Base-by-base conservation (phyloP, 2,329 filamentous ascomycete genomes). In the Domatiomyces catenatus region DNA sequence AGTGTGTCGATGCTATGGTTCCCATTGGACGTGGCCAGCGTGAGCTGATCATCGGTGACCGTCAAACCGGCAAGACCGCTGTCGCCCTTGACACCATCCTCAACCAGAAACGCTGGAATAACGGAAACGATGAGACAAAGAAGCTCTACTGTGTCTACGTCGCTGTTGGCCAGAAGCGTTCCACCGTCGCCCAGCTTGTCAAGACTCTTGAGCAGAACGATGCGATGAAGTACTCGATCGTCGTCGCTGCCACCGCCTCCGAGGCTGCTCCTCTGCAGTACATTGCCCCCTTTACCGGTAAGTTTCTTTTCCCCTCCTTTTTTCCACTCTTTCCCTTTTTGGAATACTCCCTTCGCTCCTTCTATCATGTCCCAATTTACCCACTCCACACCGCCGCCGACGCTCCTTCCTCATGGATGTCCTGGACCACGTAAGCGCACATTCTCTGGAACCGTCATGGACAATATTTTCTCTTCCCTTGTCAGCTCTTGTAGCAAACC, bases 121-220 rank as follows among this genome's bases (percentile, higher is more conserved):
- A 73, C 69, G 66, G 72, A 68, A 77, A 68, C 71, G 89, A 95
- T 69, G 92, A 98, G 81, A 75, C 71, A 69, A 90, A 95, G 84
- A 98, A 98, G 83, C 87, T 98, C 53, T 98, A 94, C 86, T 96
- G 90, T 71, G 78, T 98, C 74, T 98, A 98, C 81, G 92, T 96
- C 66, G 92, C 92, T 67, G 83, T 98, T 64, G 92, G 92, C 67
- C 92, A 98, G 82, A 98, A 98, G 83, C 88, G 92, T 72, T 96
- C 92, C 63, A 98, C 92, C 63, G 90, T 98, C 64, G 92, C 92
- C 62, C 92, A 98, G 80, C 83, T 98, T 65, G 92, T 98, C 79
- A 88, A 96, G 86, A 96, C 92, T 59, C 86, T 98, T 53, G 90
- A 96, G 81, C 90, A 96, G 84, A 94, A 95, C 72, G 89, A 96